Evolutionary conservation across 306 rosid species (phyloP), one percentile per base, ranked within the genome.

Genomic region (Acacia confusa): DNA sequence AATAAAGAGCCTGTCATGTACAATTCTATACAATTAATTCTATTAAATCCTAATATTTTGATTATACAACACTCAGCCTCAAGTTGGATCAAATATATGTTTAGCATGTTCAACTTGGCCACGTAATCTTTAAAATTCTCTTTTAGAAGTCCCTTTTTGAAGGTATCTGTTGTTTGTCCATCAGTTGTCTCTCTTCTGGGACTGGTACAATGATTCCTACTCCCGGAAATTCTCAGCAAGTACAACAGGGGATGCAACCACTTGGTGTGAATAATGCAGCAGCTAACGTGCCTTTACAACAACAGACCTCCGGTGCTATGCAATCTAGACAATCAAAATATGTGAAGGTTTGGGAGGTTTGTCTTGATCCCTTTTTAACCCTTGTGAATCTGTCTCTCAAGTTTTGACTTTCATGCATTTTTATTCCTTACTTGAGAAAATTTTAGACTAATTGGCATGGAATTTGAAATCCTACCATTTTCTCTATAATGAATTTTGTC

Each of bases 301-400:
- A 95, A 81, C 95, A 90, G 78, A 80, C 94, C 36, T 82, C 94
- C 68, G 92, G 89, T 78, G 94, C 88, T 84, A 76, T 89, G 80
- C 93, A 85, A 72, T 81, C 93, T 79, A 73, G 88, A 75, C 97
- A 87, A 87, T 96, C 99, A 45, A 96, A 96, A 86, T 96, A 96
- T 81, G 88, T 96, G 77, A 96, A 84, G 89, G 95, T 96, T 78
- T 96, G 99, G 99, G 98, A 96, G 98, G 99, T 96, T 85, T 82
- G 88, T 84, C 52, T 53, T 27, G 40, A 47, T 66, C 68, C 64
- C 79, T 30, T 14, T 52, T 9, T 52, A 79, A 44, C 45, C 72
- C 65, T 45, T 32, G 8, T 80, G 24, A 17, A 71, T 65, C 82
- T 36, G 20, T 53, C 36, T 57, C 47, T 58, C 53, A 65, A 25